Evolutionary conservation across 805 yeast species (phyloP), one percentile per base, ranked within the genome.

Genomic region (Candida awuae): DNA sequence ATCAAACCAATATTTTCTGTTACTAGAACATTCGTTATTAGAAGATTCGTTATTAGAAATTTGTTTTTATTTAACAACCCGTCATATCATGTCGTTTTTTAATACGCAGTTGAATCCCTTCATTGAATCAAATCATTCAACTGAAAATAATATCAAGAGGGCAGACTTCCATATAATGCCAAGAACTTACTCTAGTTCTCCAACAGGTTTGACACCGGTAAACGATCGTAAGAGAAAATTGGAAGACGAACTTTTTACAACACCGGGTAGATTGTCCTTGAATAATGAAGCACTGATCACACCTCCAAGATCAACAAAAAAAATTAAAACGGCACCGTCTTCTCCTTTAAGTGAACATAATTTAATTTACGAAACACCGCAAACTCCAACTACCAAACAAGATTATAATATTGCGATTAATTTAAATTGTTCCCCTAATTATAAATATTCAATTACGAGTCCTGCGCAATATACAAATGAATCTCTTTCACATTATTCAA

Each of bases 321-420:
- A 45, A 23, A 49, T 57, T 19, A 56, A 41, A 39, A 51, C 59
- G 3, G 62, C 52, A 6, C 63, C 63, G 9, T 53, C 61, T 8
- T 53, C 62, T 10, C 61, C 62, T 12, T 14, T 25, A 14, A 35
- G 45, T 3, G 14, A 41, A 10, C 35, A 35, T 14, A 10, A 16
- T 14, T 30, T 25, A 13, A 19, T 35, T 27, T 38, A 39, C 34
- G 37, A 36, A 38, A 17, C 46, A 3, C 59, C 61, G 10, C 43
- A 42, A 27, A 53, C 59, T 5, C 59, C 56, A 12, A 44, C 39
- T 10, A 27, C 33, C 13, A 26, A 33, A 32, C 20, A 30, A 23
- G 35, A 28, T 13, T 35, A 28, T n/a, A 38, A 19, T 13, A 16
- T 34, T 7, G 27, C 19, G 20, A 4, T 20, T 20, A 14, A 18